Conservation (phyloP, 2,329 filamentous ascomycete genomes). For the Pezicula carpinea region DNA sequence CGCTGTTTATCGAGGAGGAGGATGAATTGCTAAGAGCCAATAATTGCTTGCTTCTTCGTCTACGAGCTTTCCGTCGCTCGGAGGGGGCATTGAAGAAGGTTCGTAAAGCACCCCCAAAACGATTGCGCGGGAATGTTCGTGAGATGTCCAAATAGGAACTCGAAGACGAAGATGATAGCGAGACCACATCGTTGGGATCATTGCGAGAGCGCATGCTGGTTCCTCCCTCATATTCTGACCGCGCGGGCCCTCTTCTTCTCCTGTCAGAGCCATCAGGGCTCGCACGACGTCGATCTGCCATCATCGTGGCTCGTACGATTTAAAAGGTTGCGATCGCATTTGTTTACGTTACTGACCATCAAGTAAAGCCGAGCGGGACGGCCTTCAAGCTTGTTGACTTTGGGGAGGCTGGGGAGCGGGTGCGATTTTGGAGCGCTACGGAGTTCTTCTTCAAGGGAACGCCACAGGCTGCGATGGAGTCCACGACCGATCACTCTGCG, state of each 20-base stretch:
- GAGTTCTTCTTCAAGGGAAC: not conserved
- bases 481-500: not conserved
- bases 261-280: conserved; percentile 19
- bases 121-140: conserved; percentile 42
- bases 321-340: conserved; percentile 3
- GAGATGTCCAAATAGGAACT: conserved; percentile 64
- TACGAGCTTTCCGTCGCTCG: conserved; percentile 41
- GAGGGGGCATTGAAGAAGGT: conserved; percentile 61
- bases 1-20: conserved; percentile 62
- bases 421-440: not conserved
- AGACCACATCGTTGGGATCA: conserved; percentile 2
- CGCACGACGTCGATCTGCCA: conserved; percentile 22
- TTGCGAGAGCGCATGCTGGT: conserved; percentile 14
- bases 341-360: not conserved
- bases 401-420: too few species aligned
- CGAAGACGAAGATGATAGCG: conserved; percentile 16
- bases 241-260: conserved; percentile 11
- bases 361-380: conserved; percentile 3
- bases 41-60: conserved; percentile 44
- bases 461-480: not conserved
- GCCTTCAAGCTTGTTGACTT: not conserved
- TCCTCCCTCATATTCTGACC: conserved; percentile 14
- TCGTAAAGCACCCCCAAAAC: conserved; percentile 41
- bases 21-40: conserved; percentile 59
- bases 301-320: conserved; percentile 11